Conservation (phyloP, 345 rosid genomes). For the Geranium brycei region DNA sequence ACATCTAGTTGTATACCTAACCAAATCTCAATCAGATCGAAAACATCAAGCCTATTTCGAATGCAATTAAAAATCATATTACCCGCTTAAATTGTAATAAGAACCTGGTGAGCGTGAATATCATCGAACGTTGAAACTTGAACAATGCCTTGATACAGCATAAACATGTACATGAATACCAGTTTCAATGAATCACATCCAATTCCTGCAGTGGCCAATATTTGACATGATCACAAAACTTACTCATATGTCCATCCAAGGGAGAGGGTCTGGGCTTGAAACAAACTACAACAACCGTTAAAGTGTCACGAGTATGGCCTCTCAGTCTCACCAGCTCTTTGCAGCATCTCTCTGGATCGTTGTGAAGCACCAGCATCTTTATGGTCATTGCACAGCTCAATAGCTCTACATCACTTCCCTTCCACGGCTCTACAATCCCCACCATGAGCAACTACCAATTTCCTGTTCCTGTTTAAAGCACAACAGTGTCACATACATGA, state of each 20-base stretch:
- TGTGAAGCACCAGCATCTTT: slow-evolving; percentile 81
- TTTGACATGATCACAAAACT: too few relatives aligned
- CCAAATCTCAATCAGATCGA: too few relatives aligned
- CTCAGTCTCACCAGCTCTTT: slow-evolving; percentile 73
- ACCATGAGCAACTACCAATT: slow-evolving; percentile 70
- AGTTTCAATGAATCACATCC: too few relatives aligned
- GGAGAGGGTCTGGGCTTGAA: slow-evolving; percentile 76
- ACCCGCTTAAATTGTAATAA: too few relatives aligned
- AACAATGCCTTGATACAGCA: too few relatives aligned
- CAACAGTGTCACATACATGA: background rate
- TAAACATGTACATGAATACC: too few relatives aligned
- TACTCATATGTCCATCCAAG: slow-evolving; percentile 46
- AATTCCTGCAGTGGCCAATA: too few relatives aligned
- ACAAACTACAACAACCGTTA: slow-evolving; percentile 73
- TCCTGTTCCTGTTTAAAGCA: slow-evolving; percentile 27
- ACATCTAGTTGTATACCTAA: too few relatives aligned
- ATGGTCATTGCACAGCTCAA: slow-evolving; percentile 74
- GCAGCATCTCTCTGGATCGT: slow-evolving; percentile 91
- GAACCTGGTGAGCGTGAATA: too few relatives aligned
- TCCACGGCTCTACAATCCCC: slow-evolving; percentile 96
- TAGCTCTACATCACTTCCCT: slow-evolving; percentile 92
- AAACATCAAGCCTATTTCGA: too few relatives aligned
- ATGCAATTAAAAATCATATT: too few relatives aligned
- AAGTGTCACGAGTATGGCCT: slow-evolving; percentile 66
- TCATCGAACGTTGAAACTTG: too few relatives aligned